Base-by-base conservation (phyloP, 768 basidiomycete species). In the Gymnopilus junonius region DNA sequence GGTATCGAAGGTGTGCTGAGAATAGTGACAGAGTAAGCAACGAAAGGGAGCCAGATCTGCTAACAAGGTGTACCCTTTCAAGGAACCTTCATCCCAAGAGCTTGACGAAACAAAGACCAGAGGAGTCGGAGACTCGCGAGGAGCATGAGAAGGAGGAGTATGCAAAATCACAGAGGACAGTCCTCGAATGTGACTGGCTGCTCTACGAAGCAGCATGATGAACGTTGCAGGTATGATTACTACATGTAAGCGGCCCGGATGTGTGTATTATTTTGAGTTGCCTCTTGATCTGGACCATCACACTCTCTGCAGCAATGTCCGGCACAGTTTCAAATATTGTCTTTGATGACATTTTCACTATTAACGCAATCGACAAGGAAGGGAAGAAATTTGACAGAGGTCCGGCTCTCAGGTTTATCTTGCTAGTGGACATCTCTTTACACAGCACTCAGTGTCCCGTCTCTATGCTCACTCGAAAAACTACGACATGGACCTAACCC, bases 371-470 rank as follows among this genome's bases (percentile, higher is more conserved):
- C 54, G 90, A 96, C 80, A 89, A 87, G 75, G 96, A 95, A 69
- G 97, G 97, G 50, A 97, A 93, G 82, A 97, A 96, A 75, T 99
- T 98, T 70, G 97, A 99, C 77, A 83, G 97, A 89, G 97, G 97
- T 96, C 60, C 51, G 88, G 72, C 43, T 60, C 45, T 53, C 25
- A 50, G 29, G n/a, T 62, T 62, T 27, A 25, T 58, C 45, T 61
- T n/a, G 39, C 12, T 54, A 45, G 58, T 59, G 40, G 27, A 35
- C 45, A 46, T 56, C 59, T 65, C 59, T 62, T 67, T 55, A 59
- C 43, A 63, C 55, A 65, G 55, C 55, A 31, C 34, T 23, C 75
- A 98, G 97, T 99, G 35, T 97, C 97, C 23, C 89, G 97, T 32
- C 84, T 99, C 53, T 89, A 90, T 71, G 96, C 91, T 27, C 88